Percentiles rank a stretch among this genome's conserved stretches.
phyloP scores from a whole-genome alignment of 2,329 filamentous ascomycete genomes.

The Trichoderma lentiforme region DNA sequence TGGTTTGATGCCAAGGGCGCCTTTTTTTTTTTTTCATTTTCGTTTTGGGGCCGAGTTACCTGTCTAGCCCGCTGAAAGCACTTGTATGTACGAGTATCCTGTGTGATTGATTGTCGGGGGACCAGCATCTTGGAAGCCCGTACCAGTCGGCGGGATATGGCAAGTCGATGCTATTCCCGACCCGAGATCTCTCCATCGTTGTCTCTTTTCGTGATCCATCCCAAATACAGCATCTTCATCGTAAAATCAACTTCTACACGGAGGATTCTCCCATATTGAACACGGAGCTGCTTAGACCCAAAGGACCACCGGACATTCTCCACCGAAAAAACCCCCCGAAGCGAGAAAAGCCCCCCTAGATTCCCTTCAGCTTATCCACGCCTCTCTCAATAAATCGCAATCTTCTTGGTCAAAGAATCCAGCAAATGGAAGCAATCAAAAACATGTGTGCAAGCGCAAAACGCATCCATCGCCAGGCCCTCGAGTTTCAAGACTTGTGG shows the following conservation, averaged over 20 bases:
- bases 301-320: neutral
- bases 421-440: too few relatives aligned
- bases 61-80: neutral
- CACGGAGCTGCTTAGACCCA: neutral
- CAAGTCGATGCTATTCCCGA: neutral
- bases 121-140: neutral
- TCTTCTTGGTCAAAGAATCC: neutral
- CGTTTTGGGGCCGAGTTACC: neutral
- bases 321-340: neutral
- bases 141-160: neutral
- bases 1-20: conserved; percentile 11
- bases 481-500: conserved; percentile 18
- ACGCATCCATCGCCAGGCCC: neutral
- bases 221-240: neutral
- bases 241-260: neutral
- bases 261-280: neutral
- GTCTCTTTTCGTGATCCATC: neutral
- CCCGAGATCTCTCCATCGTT: neutral
- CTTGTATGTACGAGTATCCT: neutral
- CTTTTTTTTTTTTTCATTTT: neutral
- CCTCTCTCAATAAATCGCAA: neutral
- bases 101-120: neutral
- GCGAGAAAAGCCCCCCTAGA: neutral
- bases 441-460: too few relatives aligned
- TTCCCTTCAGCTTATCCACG: neutral